A percentile compares a stretch with the other conserved stretches of the same genome.
These are phyloP conservation scores for Entomortierella parvispora DNA, from an alignment of 192 early-diverging fungal genomes.

Conservation along the genomic window DNA sequence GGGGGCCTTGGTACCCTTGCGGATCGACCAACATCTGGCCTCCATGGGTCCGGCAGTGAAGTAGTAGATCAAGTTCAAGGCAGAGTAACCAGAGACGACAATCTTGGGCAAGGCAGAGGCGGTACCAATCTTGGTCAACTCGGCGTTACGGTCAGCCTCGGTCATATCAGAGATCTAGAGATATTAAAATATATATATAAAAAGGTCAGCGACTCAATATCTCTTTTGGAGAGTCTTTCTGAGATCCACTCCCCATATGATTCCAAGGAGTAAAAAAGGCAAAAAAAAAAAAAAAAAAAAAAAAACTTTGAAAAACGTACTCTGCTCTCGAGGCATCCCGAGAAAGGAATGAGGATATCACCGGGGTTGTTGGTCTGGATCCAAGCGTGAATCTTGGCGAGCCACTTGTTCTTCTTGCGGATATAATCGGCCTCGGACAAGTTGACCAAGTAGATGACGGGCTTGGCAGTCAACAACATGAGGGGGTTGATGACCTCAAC, in stretches of 20 bases:
- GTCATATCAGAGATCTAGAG: slow-evolving; percentile 51
- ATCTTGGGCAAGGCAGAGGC: slow-evolving; percentile 88
- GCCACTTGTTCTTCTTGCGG: slow-evolving; percentile 96
- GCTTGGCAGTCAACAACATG: slow-evolving; percentile 93
- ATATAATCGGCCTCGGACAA: slow-evolving; percentile 89
- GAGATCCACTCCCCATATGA: no score
- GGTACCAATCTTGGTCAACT: slow-evolving; percentile 73
- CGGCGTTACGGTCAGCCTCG: slow-evolving; percentile 66
- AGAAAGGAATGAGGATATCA: slow-evolving; percentile 92
- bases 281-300: background rate
- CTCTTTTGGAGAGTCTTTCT: no score
- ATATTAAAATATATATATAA: background rate
- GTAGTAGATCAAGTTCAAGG: slow-evolving; percentile 91
- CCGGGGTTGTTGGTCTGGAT: slow-evolving; percentile 92
- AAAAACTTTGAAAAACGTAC: slow-evolving; percentile 33
- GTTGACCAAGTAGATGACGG: slow-evolving; percentile 95
- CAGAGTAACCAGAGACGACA: slow-evolving; percentile 89
- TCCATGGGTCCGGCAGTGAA: slow-evolving; percentile 94
- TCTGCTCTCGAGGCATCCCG: slow-evolving; percentile 81
- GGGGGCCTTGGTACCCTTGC: slow-evolving; percentile 84
- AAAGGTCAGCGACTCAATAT: background rate
- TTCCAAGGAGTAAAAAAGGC: no score
- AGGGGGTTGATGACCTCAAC: slow-evolving; percentile 88
- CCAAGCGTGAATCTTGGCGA: slow-evolving; percentile 92
- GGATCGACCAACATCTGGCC: slow-evolving; percentile 53